Evolutionary conservation across 2,329 filamentous ascomycete species (phyloP).

Genomic region (Colletotrichum sp.): DNA sequence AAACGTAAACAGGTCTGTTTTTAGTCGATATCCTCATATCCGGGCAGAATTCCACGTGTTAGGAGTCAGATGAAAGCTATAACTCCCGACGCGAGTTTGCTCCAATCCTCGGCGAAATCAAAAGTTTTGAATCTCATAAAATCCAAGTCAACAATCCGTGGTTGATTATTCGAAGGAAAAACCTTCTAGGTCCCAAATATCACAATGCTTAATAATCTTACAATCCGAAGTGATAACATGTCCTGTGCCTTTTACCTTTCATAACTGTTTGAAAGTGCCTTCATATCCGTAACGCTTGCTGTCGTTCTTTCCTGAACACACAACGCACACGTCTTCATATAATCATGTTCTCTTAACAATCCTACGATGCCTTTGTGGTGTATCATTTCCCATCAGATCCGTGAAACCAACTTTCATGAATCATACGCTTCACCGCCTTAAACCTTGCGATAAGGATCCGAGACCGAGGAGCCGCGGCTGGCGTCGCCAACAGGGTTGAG

Average conservation of each 20-base stretch:
- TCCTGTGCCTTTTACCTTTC: neutral
- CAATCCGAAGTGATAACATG: neutral
- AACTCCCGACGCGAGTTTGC: neutral
- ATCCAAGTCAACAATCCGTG: neutral
- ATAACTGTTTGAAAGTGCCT: neutral
- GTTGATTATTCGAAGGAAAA: neutral
- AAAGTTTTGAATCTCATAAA: neutral
- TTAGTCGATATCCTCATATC: too few species aligned
- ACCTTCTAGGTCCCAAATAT: neutral
- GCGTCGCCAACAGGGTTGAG: neutral
- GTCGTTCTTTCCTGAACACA: neutral
- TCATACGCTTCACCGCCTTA: neutral
- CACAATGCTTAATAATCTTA: neutral
- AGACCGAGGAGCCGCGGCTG: neutral
- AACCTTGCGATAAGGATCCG: constrained; percentile 1
- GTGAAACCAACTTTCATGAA: neutral
- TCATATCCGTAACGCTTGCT: neutral
- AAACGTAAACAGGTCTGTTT: too few species aligned
- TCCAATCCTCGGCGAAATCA: neutral
- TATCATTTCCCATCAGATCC: neutral
- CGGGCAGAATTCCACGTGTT: too few species aligned
- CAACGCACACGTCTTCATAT: neutral
- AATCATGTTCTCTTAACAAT: neutral
- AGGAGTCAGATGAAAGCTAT: neutral
- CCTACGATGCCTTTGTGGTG: neutral